Evolutionary conservation across 768 basidiomycete genomes (phyloP).

Genomic region (Saitozyma podzolica): DNA sequence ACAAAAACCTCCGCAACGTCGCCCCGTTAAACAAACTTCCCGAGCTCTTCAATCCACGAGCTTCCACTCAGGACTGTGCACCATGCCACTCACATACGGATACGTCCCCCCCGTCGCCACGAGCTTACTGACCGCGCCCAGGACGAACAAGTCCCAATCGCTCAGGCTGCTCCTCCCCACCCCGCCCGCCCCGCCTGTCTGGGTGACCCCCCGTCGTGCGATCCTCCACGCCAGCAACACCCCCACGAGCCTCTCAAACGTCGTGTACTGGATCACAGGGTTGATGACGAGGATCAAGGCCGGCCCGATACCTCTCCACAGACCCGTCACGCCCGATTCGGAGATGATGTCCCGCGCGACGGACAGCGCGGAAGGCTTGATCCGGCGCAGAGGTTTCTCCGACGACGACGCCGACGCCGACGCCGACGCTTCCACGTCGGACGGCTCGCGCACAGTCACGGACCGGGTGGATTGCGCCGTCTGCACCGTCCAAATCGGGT

Average conservation of each 20-base stretch:
- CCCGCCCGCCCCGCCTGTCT: conserved; percentile 50
- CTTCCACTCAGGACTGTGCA: no score
- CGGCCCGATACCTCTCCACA: conserved; percentile 91
- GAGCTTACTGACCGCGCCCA: conserved; percentile 92
- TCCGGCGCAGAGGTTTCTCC: conserved; percentile 15
- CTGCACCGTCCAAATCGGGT: conserved; percentile 97
- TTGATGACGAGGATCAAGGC: conserved; percentile 92
- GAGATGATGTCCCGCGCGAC: conserved; percentile 69
- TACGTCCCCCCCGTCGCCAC: conserved; percentile 65
- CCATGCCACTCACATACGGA: conserved; percentile 71
- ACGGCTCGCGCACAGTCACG: conserved; percentile 17
- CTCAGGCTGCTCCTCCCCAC: conserved; percentile 59
- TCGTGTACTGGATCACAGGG: conserved; percentile 84
- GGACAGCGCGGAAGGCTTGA: conserved; percentile 63
- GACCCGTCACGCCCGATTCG: conserved; percentile 73
- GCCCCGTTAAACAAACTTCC: no score
- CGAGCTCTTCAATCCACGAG: no score
- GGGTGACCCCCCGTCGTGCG: conserved; percentile 59
- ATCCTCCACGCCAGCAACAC: conserved; percentile 65
- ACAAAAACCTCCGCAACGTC: no score
- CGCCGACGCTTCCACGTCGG: not conserved
- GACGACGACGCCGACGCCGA: not conserved
- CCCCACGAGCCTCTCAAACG: conserved; percentile 94
- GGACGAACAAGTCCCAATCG: conserved; percentile 87
- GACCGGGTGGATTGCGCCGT: conserved; percentile 68